Conservation (phyloP, 1,284 basidiomycete species). For the Wallemia ichthyophaga region DNA sequence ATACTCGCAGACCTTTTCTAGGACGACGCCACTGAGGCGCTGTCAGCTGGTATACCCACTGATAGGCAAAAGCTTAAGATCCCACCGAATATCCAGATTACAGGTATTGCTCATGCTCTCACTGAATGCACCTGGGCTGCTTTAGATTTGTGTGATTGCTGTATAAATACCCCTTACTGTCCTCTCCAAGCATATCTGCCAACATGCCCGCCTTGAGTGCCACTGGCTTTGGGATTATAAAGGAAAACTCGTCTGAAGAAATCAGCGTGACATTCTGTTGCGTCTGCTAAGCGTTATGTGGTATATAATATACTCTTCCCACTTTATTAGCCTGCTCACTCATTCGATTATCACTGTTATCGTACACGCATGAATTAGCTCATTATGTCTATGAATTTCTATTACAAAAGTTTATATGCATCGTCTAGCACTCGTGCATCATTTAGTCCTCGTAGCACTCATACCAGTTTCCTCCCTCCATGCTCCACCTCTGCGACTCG, state of each 20-base stretch:
- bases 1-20: conserved; percentile 55
- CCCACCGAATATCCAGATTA: conserved; percentile 17
- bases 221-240: conserved; percentile 14
- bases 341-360: too few species aligned
- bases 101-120: conserved; percentile 17
- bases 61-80: background rate
- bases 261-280: background rate
- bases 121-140: conserved; percentile 14
- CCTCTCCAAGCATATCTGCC: conserved; percentile 15
- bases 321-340: too few species aligned
- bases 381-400: too few species aligned
- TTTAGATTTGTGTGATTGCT: background rate
- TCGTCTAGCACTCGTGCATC: too few species aligned
- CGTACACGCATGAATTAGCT: background rate
- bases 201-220: conserved; percentile 16
- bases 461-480: conserved; percentile 22
- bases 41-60: background rate
- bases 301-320: too few species aligned
- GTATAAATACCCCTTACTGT: conserved; percentile 10
- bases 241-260: conserved; percentile 17
- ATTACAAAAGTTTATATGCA: too few species aligned
- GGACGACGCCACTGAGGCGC: conserved; percentile 30
- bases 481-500: conserved; percentile 34
- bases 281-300: too few species aligned
- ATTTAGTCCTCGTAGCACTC: conserved; percentile 1